Percentiles rank a stretch among this genome's conserved stretches.
phyloP scores from a whole-genome alignment of 140 eudicot species.

The Cichorium intybus region DNA sequence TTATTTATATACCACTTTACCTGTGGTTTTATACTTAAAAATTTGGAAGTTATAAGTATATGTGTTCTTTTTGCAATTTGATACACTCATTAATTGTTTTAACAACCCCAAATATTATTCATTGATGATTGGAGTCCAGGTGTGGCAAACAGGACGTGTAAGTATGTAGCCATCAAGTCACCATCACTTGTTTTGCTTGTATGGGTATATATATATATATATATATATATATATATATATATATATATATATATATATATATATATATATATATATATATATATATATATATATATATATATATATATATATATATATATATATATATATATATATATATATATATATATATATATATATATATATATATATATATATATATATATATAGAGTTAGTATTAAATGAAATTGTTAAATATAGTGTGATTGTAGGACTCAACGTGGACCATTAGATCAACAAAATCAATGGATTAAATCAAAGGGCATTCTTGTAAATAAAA shows the following conservation, averaged over 20 bases:
- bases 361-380: not conserved
- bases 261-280: not conserved
- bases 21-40: too few species aligned
- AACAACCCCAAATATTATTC: constrained; percentile 18
- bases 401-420: too few species aligned
- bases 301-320: constrained; percentile 3
- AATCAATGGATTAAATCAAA: too few species aligned
- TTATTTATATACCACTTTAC: too few species aligned
- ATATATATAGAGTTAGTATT: too few species aligned
- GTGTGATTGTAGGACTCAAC: too few species aligned
- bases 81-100: constrained; percentile 12
- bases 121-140: constrained; percentile 22
- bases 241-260: constrained; percentile 1
- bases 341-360: constrained; percentile 1
- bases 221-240: not conserved
- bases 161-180: constrained; percentile 1
- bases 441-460: too few species aligned
- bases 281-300: constrained; percentile 3
- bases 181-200: not conserved
- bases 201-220: not conserved
- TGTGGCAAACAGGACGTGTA: constrained; percentile 24
- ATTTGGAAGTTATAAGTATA: too few species aligned
- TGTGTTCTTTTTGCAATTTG: not conserved
- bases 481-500: too few species aligned
- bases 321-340: not conserved